Conservation (phyloP, 2,329 filamentous ascomycete genomes). For the Colletotrichum acutatum region DNA sequence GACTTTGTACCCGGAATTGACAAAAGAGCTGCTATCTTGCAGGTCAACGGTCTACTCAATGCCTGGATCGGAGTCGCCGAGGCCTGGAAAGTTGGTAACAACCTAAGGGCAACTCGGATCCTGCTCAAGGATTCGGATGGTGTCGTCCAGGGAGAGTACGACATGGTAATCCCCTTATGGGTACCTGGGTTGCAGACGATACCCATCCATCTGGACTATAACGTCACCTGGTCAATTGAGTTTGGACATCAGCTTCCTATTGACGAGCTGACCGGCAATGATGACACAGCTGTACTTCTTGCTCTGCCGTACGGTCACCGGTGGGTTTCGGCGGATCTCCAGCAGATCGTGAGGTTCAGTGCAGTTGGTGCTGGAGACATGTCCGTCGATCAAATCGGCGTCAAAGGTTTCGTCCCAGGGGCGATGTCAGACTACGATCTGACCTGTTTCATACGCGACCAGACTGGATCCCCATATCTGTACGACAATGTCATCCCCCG, state of each 20-base stretch:
- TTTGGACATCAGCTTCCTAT: slow-evolving; percentile 39
- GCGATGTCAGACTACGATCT: slow-evolving; percentile 37
- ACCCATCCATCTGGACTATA: slow-evolving; percentile 52
- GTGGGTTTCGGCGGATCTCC: slow-evolving; percentile 49
- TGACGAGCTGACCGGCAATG: slow-evolving; percentile 39
- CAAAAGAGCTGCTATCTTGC: slow-evolving; percentile 46
- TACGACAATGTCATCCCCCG: slow-evolving; percentile 53
- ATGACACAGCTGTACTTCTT: slow-evolving; percentile 60
- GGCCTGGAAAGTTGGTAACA: slow-evolving; percentile 52
- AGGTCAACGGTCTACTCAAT: slow-evolving; percentile 51
- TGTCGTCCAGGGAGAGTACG: slow-evolving; percentile 48
- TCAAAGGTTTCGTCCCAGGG: slow-evolving; percentile 40
- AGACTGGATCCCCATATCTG: slow-evolving; percentile 48
- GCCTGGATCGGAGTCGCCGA: slow-evolving; percentile 59
- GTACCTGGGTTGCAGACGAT: slow-evolving; percentile 52
- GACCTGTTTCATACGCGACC: slow-evolving; percentile 54
- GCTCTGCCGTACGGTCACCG: slow-evolving; percentile 61
- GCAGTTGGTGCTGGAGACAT: slow-evolving; percentile 41
- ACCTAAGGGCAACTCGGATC: slow-evolving; percentile 37
- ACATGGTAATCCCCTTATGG: slow-evolving; percentile 55
- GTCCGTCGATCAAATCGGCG: slow-evolving; percentile 45
- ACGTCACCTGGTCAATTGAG: slow-evolving; percentile 49
- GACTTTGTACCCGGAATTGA: slow-evolving; percentile 52
- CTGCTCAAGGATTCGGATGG: slow-evolving; percentile 43
- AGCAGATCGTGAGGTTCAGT: slow-evolving; percentile 57